phyloP scores from a whole-genome alignment of 1,284 basidiomycete genomes.

The Papiliotrema nemorosa region DNA sequence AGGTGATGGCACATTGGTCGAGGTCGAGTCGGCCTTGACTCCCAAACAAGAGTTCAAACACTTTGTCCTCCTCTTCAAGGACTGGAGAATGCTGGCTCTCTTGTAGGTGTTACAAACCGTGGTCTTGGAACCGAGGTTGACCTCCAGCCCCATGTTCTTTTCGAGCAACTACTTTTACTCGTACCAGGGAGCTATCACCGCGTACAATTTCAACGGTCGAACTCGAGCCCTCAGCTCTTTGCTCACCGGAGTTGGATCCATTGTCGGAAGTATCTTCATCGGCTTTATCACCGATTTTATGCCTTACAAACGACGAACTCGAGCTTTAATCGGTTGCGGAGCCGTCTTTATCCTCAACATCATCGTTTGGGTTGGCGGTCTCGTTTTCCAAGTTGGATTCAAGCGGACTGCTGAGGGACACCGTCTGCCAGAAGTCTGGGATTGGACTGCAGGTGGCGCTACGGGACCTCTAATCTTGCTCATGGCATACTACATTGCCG shows the following conservation, averaged over 20 bases:
- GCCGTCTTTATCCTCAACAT: constrained; percentile 27
- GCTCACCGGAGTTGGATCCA: constrained; percentile 33
- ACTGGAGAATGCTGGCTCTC: constrained; percentile 35
- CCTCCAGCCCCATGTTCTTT: constrained; percentile 37
- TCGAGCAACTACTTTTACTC: constrained; percentile 33
- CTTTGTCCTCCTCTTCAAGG: constrained; percentile 32
- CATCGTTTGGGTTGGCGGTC: constrained; percentile 36
- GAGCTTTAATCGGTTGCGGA: constrained; percentile 31
- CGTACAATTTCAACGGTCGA: constrained; percentile 35
- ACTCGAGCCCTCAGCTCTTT: constrained; percentile 38
- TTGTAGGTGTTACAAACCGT: constrained; percentile 12
- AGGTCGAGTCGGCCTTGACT: constrained; percentile 20
- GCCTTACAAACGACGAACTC: constrained; percentile 29
- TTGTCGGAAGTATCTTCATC: constrained; percentile 40
- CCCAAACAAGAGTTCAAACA: constrained; percentile 27
- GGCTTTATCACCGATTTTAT: constrained; percentile 38
- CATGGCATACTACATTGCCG: constrained; percentile 41
- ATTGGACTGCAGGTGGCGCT: constrained; percentile 24
- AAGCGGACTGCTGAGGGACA: constrained; percentile 15
- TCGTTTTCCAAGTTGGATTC: constrained; percentile 34
- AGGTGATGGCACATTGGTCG: constrained; percentile 36
- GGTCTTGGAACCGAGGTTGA: too few species aligned
- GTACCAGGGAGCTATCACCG: constrained; percentile 28
- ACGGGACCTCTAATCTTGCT: constrained; percentile 32
- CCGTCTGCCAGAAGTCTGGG: constrained; percentile 8